Percentiles rank a stretch among this genome's conserved stretches.
These are phyloP conservation scores for Diplodia scrobiculata DNA, from an alignment of 2,329 filamentous ascomycete species.

Conservation along the genomic window DNA sequence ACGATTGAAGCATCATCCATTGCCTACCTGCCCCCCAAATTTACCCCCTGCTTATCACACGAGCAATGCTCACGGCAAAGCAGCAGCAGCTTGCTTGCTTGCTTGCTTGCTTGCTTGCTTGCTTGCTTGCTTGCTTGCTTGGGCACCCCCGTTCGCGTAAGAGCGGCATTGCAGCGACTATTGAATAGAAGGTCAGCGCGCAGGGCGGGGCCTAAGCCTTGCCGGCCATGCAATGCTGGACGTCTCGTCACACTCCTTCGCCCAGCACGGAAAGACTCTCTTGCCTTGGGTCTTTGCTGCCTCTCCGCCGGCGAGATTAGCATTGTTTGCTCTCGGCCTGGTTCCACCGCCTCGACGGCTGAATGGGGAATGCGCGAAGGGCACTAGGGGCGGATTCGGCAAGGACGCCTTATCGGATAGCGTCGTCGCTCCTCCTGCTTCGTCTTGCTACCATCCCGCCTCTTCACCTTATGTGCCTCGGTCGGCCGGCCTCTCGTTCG, in stretches of 20 bases:
- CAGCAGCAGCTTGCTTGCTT: background rate
- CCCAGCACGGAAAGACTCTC: background rate
- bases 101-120: background rate
- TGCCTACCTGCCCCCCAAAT: background rate
- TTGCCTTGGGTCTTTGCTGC: background rate
- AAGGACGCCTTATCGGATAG: slow-evolving; percentile 11
- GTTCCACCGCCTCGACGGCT: no score
- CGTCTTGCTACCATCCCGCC: background rate
- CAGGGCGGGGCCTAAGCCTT: slow-evolving; percentile 17
- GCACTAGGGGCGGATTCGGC: background rate
- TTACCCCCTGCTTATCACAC: background rate
- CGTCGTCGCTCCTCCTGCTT: background rate
- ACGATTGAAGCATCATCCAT: slow-evolving; percentile 19
- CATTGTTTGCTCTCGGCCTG: background rate
- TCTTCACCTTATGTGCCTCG: background rate
- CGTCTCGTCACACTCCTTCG: slow-evolving; percentile 25
- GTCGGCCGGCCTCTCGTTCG: slow-evolving; percentile 14
- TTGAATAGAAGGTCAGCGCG: slow-evolving; percentile 2
- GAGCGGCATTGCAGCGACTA: slow-evolving; percentile 5
- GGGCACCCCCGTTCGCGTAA: background rate
- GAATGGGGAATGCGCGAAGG: background rate
- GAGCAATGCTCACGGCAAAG: background rate
- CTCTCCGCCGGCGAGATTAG: no score
- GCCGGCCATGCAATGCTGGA: slow-evolving; percentile 12
- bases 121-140: background rate